Conservation (phyloP, 139 green algal species). For the Deuterostichococcus epilithicus region DNA sequence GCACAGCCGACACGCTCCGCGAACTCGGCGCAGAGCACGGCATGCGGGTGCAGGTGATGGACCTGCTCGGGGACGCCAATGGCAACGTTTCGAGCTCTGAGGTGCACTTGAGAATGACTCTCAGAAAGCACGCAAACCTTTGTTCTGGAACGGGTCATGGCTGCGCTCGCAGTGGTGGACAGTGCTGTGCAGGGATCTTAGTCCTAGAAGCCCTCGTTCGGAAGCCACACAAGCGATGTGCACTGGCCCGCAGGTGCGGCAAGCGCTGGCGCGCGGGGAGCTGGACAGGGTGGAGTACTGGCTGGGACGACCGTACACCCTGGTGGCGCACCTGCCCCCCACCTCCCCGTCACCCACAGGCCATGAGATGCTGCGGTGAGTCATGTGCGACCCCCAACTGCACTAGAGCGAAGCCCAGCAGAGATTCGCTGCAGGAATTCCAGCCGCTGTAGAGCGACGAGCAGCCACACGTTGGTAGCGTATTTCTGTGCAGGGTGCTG, state of each 20-base stretch:
- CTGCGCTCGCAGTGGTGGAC: slow-evolving; percentile 9
- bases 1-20: slow-evolving; percentile 48
- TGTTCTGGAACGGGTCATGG: no score
- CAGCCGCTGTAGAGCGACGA: no score
- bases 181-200: neutral
- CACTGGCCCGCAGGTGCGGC: slow-evolving; percentile 28
- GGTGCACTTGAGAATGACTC: neutral
- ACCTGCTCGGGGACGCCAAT: neutral
- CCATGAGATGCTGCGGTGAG: neutral
- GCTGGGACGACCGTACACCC: slow-evolving; percentile 27
- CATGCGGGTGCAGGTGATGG: slow-evolving; percentile 33
- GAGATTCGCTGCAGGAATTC: neutral
- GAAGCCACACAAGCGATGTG: no score
- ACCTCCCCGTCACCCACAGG: neutral
- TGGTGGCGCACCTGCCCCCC: slow-evolving; percentile 11
- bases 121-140: no score
- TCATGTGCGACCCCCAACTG: no score
- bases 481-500: neutral
- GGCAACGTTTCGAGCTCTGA: neutral
- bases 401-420: neutral
- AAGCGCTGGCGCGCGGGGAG: slow-evolving; percentile 39
- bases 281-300: slow-evolving; percentile 31
- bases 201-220: slow-evolving; percentile 35
- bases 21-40: slow-evolving; percentile 44
- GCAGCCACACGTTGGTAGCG: no score